Conservation (phyloP, 148 eudicot genomes). For the Gaultheria prostrata region DNA sequence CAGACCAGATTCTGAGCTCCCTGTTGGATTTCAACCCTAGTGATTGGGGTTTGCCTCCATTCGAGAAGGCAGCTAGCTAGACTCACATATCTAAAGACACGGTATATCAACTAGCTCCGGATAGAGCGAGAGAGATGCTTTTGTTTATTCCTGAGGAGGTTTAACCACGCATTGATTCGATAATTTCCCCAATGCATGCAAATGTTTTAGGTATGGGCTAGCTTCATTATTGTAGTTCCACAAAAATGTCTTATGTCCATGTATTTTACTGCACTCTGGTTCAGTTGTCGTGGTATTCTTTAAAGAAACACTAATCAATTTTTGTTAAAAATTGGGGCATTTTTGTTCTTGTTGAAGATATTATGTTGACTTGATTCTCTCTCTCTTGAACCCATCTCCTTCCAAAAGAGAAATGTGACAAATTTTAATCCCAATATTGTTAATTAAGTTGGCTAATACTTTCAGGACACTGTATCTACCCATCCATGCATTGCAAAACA, state of each 20-base stretch:
- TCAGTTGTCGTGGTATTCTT: neutral
- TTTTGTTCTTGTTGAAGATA: neutral
- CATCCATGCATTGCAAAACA: too few relatives aligned
- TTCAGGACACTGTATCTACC: too few relatives aligned
- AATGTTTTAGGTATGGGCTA: neutral
- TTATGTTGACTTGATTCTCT: too few relatives aligned
- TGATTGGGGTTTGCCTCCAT: constrained; percentile 85
- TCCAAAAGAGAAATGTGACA: too few relatives aligned
- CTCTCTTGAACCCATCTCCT: too few relatives aligned
- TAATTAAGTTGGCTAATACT: too few relatives aligned
- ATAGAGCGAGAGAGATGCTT: neutral
- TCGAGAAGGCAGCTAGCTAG: constrained; percentile 42
- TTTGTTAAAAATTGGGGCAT: neutral
- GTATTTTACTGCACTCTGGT: neutral
- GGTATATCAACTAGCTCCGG: neutral
- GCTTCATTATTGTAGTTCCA: neutral
- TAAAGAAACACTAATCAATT: neutral
- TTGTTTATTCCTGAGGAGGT: constrained; percentile 2
- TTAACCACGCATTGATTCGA: neutral
- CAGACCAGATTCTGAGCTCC: constrained; percentile 73
- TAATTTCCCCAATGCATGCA: neutral
- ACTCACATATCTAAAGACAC: neutral
- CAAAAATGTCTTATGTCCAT: neutral
- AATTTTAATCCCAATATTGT: too few relatives aligned
- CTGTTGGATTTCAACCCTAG: constrained; percentile 71